A percentile compares a stretch with the other conserved stretches of the same genome.
phyloP scores from a whole-genome alignment of 495 filamentous ascomycete species.

The Hypoxylon fragiforme region DNA sequence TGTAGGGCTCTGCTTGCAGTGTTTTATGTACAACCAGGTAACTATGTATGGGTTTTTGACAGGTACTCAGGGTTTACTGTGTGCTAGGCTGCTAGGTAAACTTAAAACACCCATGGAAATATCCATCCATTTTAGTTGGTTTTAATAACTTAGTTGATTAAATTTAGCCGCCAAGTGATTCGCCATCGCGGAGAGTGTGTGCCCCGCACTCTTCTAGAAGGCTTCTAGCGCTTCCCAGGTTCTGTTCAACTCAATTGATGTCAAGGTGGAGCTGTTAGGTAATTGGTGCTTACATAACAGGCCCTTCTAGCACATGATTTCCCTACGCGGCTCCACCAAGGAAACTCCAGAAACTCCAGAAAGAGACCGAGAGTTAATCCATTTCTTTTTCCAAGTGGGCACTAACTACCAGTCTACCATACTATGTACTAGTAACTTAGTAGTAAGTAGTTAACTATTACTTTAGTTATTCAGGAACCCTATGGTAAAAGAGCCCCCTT shows the following conservation, averaged over 20 bases:
- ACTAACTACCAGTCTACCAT: neutral
- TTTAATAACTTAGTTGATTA: no score
- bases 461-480: no score
- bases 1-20: no score
- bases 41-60: no score
- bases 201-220: conserved; percentile 27
- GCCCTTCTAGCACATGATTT: conserved; percentile 17
- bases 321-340: neutral
- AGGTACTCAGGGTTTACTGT: no score
- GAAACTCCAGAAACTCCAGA: conserved; percentile 4
- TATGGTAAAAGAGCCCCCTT: neutral
- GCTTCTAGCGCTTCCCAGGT: conserved; percentile 27
- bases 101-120: no score
- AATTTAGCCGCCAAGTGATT: conserved; percentile 34
- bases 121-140: no score
- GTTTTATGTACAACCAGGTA: no score
- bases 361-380: conserved; percentile 30
- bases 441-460: no score
- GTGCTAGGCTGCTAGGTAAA: no score
- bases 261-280: no score
- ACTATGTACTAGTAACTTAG: neutral
- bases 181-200: conserved; percentile 18
- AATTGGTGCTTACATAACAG: conserved; percentile 25
- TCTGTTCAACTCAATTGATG: no score
- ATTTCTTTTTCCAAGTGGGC: conserved; percentile 27